phyloP scores from a whole-genome alignment of 805 yeast genomes.

The Candida gorgasii region DNA sequence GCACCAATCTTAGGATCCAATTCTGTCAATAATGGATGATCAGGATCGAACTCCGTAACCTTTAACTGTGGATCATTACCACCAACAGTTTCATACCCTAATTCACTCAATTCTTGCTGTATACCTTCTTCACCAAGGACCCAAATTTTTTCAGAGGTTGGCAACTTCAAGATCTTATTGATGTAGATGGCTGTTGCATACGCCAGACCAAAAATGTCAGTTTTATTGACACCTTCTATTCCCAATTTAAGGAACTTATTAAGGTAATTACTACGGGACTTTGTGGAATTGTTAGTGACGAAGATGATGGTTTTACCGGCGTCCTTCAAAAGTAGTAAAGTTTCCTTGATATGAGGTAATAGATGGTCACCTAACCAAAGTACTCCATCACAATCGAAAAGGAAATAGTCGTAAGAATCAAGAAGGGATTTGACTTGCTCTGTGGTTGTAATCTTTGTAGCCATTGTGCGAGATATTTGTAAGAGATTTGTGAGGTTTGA shows the following conservation, averaged over 20 bases:
- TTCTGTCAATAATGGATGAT: slow-evolving; percentile 52
- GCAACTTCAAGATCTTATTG: slow-evolving; percentile 70
- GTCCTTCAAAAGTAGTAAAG: slow-evolving; percentile 58
- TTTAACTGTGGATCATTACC: slow-evolving; percentile 69
- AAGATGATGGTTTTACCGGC: slow-evolving; percentile 71
- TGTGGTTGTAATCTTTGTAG: slow-evolving; percentile 17
- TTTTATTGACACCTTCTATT: slow-evolving; percentile 50
- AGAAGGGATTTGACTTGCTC: slow-evolving; percentile 56
- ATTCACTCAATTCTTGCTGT: slow-evolving; percentile 68
- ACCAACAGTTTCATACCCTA: slow-evolving; percentile 80
- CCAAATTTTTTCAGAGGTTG: slow-evolving; percentile 79
- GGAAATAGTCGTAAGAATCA: slow-evolving; percentile 73
- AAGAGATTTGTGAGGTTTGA: not conserved
- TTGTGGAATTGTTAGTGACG: slow-evolving; percentile 95
- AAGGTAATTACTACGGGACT: slow-evolving; percentile 76
- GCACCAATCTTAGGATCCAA: slow-evolving; percentile 78
- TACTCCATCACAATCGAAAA: slow-evolving; percentile 98
- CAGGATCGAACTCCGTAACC: slow-evolving; percentile 54
- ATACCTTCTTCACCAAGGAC: slow-evolving; percentile 89
- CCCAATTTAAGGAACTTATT: slow-evolving; percentile 65
- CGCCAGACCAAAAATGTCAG: slow-evolving; percentile 87
- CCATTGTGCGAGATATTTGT: slow-evolving; percentile 13
- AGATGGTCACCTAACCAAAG: slow-evolving; percentile 87
- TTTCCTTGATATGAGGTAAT: slow-evolving; percentile 77
- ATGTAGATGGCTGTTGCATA: slow-evolving; percentile 90